phyloP scores from a whole-genome alignment of 2,329 filamentous ascomycete genomes.

The Paecilomyces sp. region DNA sequence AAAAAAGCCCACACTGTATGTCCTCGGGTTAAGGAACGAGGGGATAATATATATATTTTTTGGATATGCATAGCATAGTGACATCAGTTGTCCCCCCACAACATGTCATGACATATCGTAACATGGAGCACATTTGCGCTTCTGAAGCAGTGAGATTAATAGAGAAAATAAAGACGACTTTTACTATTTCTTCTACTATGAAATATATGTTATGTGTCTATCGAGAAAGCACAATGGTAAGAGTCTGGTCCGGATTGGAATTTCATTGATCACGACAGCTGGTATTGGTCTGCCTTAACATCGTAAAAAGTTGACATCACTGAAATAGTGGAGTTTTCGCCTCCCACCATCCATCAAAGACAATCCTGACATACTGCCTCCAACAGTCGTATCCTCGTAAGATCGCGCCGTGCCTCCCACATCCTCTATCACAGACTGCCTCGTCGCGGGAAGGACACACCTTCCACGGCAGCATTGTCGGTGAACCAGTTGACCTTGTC shows the following conservation, averaged over 20 bases:
- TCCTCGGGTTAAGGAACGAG: too few species aligned
- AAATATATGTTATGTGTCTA: neutral
- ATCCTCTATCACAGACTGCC: constrained; percentile 48
- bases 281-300: neutral
- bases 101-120: too few species aligned
- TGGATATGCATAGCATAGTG: neutral
- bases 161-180: neutral
- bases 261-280: neutral
- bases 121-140: too few species aligned
- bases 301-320: neutral
- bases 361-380: too few species aligned
- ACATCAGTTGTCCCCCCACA: neutral
- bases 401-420: neutral
- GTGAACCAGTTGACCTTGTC: constrained; percentile 95
- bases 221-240: neutral
- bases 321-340: neutral
- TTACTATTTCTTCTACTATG: neutral
- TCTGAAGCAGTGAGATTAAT: too few species aligned
- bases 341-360: neutral
- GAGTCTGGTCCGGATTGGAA: neutral
- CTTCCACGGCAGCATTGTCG: constrained; percentile 76
- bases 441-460: constrained; percentile 72
- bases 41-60: too few species aligned
- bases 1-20: too few species aligned
- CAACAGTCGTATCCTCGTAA: too few species aligned